phyloP scores from a whole-genome alignment of 2,329 filamentous ascomycete genomes.

The Hirsutella thompsonii region DNA sequence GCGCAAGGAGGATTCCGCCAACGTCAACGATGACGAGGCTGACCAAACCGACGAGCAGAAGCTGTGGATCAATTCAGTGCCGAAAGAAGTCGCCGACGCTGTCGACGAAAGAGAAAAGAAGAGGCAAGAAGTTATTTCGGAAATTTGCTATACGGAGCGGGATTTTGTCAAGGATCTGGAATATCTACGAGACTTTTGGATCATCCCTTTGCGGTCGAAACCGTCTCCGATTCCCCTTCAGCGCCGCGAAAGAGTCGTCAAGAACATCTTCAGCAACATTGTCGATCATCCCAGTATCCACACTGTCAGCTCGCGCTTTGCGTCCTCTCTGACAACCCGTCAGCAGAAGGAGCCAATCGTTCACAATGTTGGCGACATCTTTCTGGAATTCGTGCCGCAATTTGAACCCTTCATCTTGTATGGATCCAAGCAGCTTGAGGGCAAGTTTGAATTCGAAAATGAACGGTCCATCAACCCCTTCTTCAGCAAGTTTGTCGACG shows the following conservation, averaged over 20 bases:
- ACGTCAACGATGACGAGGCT: conserved; percentile 62
- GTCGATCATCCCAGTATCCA: conserved; percentile 74
- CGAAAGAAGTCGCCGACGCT: conserved; percentile 84
- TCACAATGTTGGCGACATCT: conserved; percentile 82
- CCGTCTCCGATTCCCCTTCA: conserved; percentile 81
- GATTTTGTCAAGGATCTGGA: conserved; percentile 99
- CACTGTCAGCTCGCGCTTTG: conserved; percentile 78
- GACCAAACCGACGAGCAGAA: conserved; percentile 92
- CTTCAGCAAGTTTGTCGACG: conserved; percentile 87
- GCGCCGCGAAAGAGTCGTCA: conserved; percentile 79
- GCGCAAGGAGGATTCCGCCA: conserved; percentile 46
- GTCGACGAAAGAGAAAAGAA: conserved; percentile 91
- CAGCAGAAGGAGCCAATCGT: conserved; percentile 89
- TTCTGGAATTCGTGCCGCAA: conserved; percentile 78
- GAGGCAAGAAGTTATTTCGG: conserved; percentile 93
- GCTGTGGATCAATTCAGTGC: conserved; percentile 97
- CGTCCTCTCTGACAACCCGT: conserved; percentile 73
- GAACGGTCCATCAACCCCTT: conserved; percentile 76
- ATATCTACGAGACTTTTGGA: conserved; percentile 97
- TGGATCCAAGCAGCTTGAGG: conserved; percentile 88
- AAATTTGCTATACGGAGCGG: conserved; percentile 95
- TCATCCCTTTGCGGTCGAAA: conserved; percentile 73
- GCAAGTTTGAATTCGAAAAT: conserved; percentile 96
- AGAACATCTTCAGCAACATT: conserved; percentile 91
- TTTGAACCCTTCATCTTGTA: conserved; percentile 97